Evolutionary conservation across 2,329 filamentous ascomycete genomes (phyloP).

Genomic region (Aspergillus nomiae): DNA sequence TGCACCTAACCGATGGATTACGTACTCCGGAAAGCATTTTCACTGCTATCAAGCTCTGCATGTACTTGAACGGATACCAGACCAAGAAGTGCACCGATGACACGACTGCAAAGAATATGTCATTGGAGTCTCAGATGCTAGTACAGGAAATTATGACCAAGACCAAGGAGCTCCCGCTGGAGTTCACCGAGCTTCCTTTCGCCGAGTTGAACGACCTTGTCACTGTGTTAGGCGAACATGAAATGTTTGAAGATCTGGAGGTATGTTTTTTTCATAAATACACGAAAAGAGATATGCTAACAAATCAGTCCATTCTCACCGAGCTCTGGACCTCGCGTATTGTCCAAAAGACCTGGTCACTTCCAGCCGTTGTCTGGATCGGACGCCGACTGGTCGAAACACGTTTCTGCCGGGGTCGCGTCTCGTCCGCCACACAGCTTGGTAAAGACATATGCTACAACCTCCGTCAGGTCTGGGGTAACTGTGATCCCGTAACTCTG

Average conservation of each 20-base stretch:
- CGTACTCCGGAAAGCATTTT: slow-evolving; percentile 35
- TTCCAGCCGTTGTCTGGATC: slow-evolving; percentile 52
- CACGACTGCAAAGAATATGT: slow-evolving; percentile 32
- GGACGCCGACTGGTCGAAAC: slow-evolving; percentile 57
- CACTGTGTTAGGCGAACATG: slow-evolving; percentile 39
- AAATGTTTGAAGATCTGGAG: slow-evolving; percentile 41
- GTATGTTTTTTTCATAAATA: slow-evolving; percentile 11
- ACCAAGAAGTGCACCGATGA: slow-evolving; percentile 31
- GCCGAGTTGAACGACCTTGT: slow-evolving; percentile 39
- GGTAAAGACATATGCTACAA: slow-evolving; percentile 60
- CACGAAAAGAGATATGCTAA: background rate
- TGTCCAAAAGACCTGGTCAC: slow-evolving; percentile 48
- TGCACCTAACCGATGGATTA: slow-evolving; percentile 37
- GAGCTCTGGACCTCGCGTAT: slow-evolving; percentile 51
- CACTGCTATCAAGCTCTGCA: slow-evolving; percentile 39
- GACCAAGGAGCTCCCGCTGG: slow-evolving; percentile 31
- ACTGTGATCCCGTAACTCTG: slow-evolving; percentile 49
- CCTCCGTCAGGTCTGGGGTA: slow-evolving; percentile 55
- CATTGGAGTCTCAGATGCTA: slow-evolving; percentile 34
- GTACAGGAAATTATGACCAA: slow-evolving; percentile 36
- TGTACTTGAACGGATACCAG: slow-evolving; percentile 38
- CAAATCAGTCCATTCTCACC: slow-evolving; percentile 38
- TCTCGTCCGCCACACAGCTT: slow-evolving; percentile 48
- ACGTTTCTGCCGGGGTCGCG: slow-evolving; percentile 52
- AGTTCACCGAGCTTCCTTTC: slow-evolving; percentile 39